Percentiles rank a stretch among this genome's conserved stretches.
phyloP scores from a whole-genome alignment of 2,329 filamentous ascomycete species.

The Alternaria triticimaculans region DNA sequence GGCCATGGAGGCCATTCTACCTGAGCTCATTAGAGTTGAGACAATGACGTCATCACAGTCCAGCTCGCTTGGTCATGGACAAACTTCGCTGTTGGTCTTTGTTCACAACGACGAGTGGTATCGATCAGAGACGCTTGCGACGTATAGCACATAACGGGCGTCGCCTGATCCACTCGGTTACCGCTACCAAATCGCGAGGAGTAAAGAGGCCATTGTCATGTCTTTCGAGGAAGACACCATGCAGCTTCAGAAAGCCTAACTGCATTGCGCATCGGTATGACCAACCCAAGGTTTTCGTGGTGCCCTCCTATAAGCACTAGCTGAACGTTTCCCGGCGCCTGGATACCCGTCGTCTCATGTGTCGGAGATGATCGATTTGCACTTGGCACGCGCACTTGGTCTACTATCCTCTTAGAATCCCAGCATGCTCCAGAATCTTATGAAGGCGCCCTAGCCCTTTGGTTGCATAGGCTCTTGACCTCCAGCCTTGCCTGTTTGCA shows the following conservation, averaged over 20 bases:
- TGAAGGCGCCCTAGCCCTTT: not conserved
- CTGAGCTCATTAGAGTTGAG: not conserved
- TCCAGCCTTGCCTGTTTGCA: not conserved
- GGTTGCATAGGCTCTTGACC: not conserved
- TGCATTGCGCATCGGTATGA: not conserved
- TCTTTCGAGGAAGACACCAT: not conserved
- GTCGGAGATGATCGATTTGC: not conserved
- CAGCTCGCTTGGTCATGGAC: not conserved
- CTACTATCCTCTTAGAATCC: not conserved
- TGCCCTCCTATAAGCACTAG: not conserved
- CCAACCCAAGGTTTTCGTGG: not conserved
- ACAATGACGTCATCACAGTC: not conserved
- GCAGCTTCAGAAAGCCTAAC: not conserved
- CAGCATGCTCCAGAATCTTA: not conserved
- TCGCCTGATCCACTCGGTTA: not conserved
- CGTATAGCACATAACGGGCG: not conserved
- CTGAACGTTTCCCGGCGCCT: not conserved
- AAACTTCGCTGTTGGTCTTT: not conserved
- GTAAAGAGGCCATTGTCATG: not conserved
- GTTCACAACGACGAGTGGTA: not conserved
- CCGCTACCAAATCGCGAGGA: not conserved
- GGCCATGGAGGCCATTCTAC: not conserved
- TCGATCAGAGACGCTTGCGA: not conserved
- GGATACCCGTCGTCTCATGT: not conserved
- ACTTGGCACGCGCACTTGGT: not conserved